Conservation (phyloP, 805 yeast species). For the Candida chilensis region DNA sequence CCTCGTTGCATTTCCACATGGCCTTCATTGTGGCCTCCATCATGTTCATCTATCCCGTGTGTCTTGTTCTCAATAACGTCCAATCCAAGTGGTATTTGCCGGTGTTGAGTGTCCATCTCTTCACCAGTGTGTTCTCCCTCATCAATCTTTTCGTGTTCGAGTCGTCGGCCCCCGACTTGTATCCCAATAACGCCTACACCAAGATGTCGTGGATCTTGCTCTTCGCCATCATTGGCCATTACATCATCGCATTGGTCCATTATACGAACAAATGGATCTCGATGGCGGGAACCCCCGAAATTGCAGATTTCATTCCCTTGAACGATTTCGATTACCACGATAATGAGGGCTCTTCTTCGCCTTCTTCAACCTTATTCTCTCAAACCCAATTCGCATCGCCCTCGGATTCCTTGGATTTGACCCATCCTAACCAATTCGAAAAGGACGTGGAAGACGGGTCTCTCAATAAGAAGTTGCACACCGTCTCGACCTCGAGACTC, state of each 20-base stretch:
- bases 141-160: slow-evolving; percentile 49
- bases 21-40: slow-evolving; percentile 30
- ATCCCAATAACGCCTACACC: slow-evolving; percentile 69
- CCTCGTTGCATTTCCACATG: slow-evolving; percentile 49
- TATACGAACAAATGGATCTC: slow-evolving; percentile 34
- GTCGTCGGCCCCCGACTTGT: slow-evolving; percentile 50
- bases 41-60: slow-evolving; percentile 56
- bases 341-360: slow-evolving; percentile 4
- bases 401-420: slow-evolving; percentile 4
- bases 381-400: not conserved
- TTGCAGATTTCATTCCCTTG: slow-evolving; percentile 13
- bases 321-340: slow-evolving; percentile 10
- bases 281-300: too few relatives aligned
- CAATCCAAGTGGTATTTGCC: slow-evolving; percentile 52
- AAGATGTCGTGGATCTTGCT: slow-evolving; percentile 56
- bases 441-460: slow-evolving; percentile 5
- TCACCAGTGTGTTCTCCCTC: slow-evolving; percentile 38
- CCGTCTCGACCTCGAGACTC: not conserved
- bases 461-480: slow-evolving; percentile 6
- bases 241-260: slow-evolving; percentile 40
- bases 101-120: slow-evolving; percentile 40
- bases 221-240: slow-evolving; percentile 44
- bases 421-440: slow-evolving; percentile 6
- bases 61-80: slow-evolving; percentile 54
- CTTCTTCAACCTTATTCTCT: slow-evolving; percentile 8